Base-by-base conservation (phyloP, 139 green algal species). In the Chlorella sp. region DNA sequence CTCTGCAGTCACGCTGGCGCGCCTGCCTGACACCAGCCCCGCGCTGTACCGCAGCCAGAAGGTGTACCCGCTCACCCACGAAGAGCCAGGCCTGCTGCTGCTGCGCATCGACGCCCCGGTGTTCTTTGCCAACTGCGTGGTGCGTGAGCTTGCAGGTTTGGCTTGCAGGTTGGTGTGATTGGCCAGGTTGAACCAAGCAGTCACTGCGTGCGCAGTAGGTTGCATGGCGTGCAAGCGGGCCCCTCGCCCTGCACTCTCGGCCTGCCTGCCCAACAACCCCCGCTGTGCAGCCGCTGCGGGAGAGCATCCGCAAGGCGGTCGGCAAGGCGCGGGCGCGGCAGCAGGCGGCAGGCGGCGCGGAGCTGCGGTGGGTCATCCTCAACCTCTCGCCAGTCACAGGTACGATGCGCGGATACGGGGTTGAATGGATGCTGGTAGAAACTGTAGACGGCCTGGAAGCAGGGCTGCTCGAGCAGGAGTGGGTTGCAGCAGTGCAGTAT, bases 301-400 rank as follows among this genome's bases (percentile, higher is more conserved):
- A 30, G 34, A n/a, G 80, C 0, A 73, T 87, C 2, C 34, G 65
- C 54, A 38, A 73, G 28, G 60, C 51, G 38, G 73, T 82, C 4
- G 38, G 44, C 11, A 60, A 60, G 51, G 51, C 51, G 16, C 36
- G 65, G 69, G 54, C n/a, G 32, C 48, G 46, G 46, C 54, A 68
- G 43, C 77, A 80, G 44, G 13, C 22, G 51, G 51, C 51, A 2
- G 51, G 51, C 51, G 13, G 16, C 16, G 28, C 56, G 36, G 40
- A 43, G 17, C n/a, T 95, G 54, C 48, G 89, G 36, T 97, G 90
- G 64, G 90, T 97, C 36, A 90, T 98, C 51, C 62, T 98, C 56
- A 95, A 98, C 84, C 90, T 98, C 40, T 93, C 91, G 6, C 73
- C 73, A 28, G 73, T 80, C 46, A 80, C 46, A 65, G 73, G 73